Conservation (phyloP, 345 rosid genomes). For the Clausena lansium region DNA sequence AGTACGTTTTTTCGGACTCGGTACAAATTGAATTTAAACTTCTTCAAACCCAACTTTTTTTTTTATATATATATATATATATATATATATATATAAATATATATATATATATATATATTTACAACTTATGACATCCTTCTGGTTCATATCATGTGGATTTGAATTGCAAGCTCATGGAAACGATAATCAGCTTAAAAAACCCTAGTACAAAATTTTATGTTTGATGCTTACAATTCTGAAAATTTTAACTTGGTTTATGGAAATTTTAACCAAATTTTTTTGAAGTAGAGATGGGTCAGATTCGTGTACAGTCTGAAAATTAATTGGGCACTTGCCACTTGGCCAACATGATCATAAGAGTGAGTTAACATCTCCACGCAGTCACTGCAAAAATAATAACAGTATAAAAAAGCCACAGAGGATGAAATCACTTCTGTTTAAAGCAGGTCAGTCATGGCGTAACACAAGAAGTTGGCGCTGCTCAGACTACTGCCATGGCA, state of each 20-base stretch:
- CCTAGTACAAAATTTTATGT: not conserved
- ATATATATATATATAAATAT: no score
- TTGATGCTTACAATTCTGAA: not conserved
- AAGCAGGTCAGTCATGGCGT: not conserved
- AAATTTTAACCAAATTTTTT: no score
- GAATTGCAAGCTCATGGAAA: not conserved
- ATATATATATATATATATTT: no score
- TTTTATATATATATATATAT: no score
- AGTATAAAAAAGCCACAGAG: not conserved
- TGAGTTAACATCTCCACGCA: constrained; percentile 1
- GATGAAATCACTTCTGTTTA: not conserved
- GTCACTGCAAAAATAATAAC: not conserved
- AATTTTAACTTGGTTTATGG: not conserved
- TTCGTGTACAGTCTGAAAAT: not conserved
- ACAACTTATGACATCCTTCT: no score
- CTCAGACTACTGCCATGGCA: not conserved
- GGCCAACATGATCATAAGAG: not conserved
- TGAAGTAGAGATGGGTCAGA: not conserved
- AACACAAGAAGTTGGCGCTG: not conserved
- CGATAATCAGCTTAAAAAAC: not conserved
- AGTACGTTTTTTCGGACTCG: no score
- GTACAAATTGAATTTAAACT: no score
- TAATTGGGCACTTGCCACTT: not conserved
- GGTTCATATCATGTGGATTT: not conserved
- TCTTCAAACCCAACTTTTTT: no score